Percentiles rank a stretch among this genome's conserved stretches.
phyloP scores from a whole-genome alignment of 495 filamentous ascomycete genomes.

The Tuber borchii region DNA sequence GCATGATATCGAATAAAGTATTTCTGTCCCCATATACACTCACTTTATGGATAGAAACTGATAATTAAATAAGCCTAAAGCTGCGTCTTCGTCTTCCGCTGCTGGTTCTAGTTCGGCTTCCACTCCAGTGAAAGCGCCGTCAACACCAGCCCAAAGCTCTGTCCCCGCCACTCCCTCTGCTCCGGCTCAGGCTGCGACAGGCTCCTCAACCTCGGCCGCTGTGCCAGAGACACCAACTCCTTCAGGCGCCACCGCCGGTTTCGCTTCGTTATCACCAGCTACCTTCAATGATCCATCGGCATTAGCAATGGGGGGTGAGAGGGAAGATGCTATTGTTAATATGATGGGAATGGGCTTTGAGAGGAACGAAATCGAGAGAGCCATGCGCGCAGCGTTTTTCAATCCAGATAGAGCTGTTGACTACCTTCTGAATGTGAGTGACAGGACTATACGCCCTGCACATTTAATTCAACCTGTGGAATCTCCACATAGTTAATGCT shows the following conservation, averaged over 20 bases:
- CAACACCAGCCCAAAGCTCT: slow-evolving; percentile 54
- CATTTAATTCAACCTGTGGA: slow-evolving; percentile 14
- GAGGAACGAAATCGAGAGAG: slow-evolving; percentile 75
- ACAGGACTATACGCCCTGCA: not conserved
- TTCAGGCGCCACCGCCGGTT: slow-evolving; percentile 45
- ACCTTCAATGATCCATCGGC: slow-evolving; percentile 70
- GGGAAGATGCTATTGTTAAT: slow-evolving; percentile 78
- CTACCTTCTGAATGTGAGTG: slow-evolving; percentile 77
- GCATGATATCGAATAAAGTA: slow-evolving; percentile 87
- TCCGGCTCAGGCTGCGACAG: slow-evolving; percentile 50
- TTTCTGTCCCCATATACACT: slow-evolving; percentile 6
- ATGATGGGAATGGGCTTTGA: slow-evolving; percentile 97
- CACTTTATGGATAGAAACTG: slow-evolving; percentile 18
- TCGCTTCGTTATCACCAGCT: slow-evolving; percentile 45
- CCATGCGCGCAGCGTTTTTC: slow-evolving; percentile 91
- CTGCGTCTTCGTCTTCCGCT: slow-evolving; percentile 47
- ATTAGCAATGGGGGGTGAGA: slow-evolving; percentile 72
- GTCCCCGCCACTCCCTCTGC: slow-evolving; percentile 66
- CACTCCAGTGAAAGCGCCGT: slow-evolving; percentile 53
- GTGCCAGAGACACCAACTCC: slow-evolving; percentile 64
- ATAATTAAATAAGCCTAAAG: slow-evolving; percentile 56
- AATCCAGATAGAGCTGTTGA: slow-evolving; percentile 97
- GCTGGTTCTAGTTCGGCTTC: slow-evolving; percentile 48
- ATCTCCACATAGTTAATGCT: not conserved
- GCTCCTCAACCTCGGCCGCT: slow-evolving; percentile 48